Evolutionary conservation across 768 basidiomycete species (phyloP).

Genomic region (Mycena amicta): DNA sequence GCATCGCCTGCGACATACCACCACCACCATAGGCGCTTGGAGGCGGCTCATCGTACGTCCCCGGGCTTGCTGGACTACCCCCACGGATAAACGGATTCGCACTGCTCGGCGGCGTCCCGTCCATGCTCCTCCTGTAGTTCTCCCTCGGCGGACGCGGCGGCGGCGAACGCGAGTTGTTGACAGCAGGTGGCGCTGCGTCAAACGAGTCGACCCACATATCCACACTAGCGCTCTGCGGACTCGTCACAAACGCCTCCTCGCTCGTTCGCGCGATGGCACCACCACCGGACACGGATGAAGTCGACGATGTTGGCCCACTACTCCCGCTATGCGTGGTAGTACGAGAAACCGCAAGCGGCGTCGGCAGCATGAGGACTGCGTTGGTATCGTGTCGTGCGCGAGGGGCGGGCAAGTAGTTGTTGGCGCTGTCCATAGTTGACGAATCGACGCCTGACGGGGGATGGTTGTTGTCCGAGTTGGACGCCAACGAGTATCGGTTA

Average conservation of each 20-base stretch:
- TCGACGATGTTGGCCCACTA: slow-evolving; percentile 54
- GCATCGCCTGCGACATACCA: slow-evolving; percentile 40
- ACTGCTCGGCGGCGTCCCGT: slow-evolving; percentile 46
- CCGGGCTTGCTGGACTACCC: slow-evolving; percentile 43
- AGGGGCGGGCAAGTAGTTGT: slow-evolving; percentile 32
- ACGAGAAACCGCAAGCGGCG: slow-evolving; percentile 61
- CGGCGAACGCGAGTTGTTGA: background rate
- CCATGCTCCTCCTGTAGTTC: slow-evolving; percentile 9
- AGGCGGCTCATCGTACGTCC: slow-evolving; percentile 40
- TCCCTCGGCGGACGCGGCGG: slow-evolving; percentile 26
- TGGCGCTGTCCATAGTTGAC: slow-evolving; percentile 66
- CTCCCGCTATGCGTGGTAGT: slow-evolving; percentile 17
- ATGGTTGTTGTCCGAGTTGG: slow-evolving; percentile 73
- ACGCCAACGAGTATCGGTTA: slow-evolving; percentile 76
- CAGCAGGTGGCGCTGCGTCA: slow-evolving; percentile 32
- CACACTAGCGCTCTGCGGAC: slow-evolving; percentile 34
- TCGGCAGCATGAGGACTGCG: slow-evolving; percentile 72
- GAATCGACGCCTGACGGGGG: slow-evolving; percentile 44
- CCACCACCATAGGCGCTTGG: slow-evolving; percentile 28
- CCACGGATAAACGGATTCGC: slow-evolving; percentile 56
- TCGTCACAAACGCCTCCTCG: slow-evolving; percentile 51
- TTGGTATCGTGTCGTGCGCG: slow-evolving; percentile 71
- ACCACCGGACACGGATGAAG: slow-evolving; percentile 50
- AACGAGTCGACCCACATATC: slow-evolving; percentile 43
- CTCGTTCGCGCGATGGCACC: slow-evolving; percentile 48